Evolutionary conservation across 2,329 filamentous ascomycete species (phyloP).

Genomic region (Phialophora tarda): DNA sequence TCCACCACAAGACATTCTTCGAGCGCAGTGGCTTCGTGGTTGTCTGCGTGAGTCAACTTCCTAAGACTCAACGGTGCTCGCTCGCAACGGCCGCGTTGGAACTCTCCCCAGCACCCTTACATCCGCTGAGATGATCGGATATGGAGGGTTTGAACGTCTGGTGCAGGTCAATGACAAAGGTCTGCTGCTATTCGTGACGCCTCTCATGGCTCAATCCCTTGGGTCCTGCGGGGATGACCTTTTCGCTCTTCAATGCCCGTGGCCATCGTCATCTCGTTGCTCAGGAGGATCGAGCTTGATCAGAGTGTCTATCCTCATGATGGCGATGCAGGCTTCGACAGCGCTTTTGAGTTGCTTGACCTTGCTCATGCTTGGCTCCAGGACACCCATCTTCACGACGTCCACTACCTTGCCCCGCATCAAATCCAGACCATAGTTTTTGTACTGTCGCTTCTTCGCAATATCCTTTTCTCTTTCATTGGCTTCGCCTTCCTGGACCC

Average conservation of each 20-base stretch:
- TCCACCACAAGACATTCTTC: neutral
- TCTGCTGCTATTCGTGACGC: neutral
- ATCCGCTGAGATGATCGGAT: no score
- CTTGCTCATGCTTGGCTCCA: constrained; percentile 98
- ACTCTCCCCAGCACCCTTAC: neutral
- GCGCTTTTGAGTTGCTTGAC: constrained; percentile 97
- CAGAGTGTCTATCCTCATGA: constrained; percentile 98
- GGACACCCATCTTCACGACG: constrained; percentile 88
- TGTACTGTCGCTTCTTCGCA: constrained; percentile 94
- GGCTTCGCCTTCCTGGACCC: constrained; percentile 79
- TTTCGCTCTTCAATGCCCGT: constrained; percentile 46
- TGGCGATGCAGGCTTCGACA: constrained; percentile 96
- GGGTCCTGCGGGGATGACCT: neutral
- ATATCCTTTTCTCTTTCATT: constrained; percentile 83
- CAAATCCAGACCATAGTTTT: constrained; percentile 96
- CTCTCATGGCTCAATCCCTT: neutral
- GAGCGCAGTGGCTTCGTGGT: neutral
- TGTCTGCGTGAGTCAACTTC: neutral
- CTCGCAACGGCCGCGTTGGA: neutral
- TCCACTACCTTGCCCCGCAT: constrained; percentile 88
- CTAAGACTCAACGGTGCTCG: neutral
- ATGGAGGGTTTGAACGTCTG: neutral
- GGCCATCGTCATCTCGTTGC: constrained; percentile 73
- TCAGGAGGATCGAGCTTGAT: constrained; percentile 93
- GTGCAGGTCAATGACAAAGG: neutral